phyloP scores from a whole-genome alignment of 1,284 basidiomycete genomes.

The Ganoderma leucocontextum region DNA sequence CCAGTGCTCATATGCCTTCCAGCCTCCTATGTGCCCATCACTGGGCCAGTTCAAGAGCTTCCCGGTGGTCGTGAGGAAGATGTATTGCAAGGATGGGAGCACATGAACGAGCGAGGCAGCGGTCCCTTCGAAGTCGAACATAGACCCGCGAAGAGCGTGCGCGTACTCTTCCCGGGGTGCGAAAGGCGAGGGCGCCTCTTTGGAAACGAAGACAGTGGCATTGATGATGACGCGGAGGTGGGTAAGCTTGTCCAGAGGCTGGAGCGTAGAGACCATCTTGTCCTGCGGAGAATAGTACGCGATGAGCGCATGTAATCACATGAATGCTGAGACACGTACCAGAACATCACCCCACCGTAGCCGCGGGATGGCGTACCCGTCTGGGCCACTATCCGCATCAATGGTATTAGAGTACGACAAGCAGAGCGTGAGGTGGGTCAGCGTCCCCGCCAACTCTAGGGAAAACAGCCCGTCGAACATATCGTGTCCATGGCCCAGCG shows the following conservation, averaged over 20 bases:
- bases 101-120: background rate
- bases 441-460: background rate
- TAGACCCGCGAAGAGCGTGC: background rate
- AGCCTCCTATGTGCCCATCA: background rate
- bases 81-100: background rate
- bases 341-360: background rate
- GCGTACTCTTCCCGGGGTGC: background rate
- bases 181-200: background rate
- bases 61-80: background rate
- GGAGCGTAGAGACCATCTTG: background rate
- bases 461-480: background rate
- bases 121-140: background rate
- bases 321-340: background rate
- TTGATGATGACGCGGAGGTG: background rate
- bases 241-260: background rate
- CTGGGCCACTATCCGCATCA: background rate
- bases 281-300: background rate
- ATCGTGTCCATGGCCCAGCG: background rate
- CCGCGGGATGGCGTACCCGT: background rate
- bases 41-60: background rate
- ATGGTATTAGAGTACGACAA: background rate
- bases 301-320: background rate
- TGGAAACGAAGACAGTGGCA: background rate
- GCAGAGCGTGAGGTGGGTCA: slow-evolving; percentile 1
- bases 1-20: background rate